Conservation (phyloP, 768 basidiomycete genomes). For the Suillus placidus region DNA sequence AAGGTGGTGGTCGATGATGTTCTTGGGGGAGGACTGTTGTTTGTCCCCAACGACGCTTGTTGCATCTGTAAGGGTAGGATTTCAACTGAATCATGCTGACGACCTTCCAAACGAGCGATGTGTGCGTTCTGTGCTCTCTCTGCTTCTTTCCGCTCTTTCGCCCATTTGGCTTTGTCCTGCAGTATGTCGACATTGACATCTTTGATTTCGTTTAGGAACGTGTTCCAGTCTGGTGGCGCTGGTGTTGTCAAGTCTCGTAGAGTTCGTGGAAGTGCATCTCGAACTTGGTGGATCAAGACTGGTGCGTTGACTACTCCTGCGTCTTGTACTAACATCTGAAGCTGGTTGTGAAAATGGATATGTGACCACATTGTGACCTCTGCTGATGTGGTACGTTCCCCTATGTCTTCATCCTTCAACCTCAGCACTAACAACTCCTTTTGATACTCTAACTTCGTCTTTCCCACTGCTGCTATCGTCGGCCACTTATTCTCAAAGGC, state of each 20-base stretch:
- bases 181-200: neutral
- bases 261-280: neutral
- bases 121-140: neutral
- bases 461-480: neutral
- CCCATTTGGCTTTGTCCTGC: neutral
- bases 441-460: neutral
- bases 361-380: neutral
- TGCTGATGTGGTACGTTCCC: neutral
- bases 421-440: neutral
- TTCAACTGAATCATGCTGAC: too few species aligned
- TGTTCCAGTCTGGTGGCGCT: neutral
- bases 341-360: neutral
- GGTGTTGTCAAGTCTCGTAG: neutral
- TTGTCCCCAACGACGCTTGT: too few species aligned
- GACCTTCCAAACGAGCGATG: neutral
- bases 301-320: neutral
- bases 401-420: neutral
- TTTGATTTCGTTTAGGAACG: neutral
- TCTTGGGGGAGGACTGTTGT: too few species aligned
- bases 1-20: too few species aligned
- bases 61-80: too few species aligned
- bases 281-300: neutral
- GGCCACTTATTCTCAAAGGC: neutral
- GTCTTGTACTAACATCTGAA: neutral
- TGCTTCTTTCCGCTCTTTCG: neutral